Base-by-base conservation (phyloP, 2,329 filamentous ascomycete genomes). In the Sporothrix globosa region DNA sequence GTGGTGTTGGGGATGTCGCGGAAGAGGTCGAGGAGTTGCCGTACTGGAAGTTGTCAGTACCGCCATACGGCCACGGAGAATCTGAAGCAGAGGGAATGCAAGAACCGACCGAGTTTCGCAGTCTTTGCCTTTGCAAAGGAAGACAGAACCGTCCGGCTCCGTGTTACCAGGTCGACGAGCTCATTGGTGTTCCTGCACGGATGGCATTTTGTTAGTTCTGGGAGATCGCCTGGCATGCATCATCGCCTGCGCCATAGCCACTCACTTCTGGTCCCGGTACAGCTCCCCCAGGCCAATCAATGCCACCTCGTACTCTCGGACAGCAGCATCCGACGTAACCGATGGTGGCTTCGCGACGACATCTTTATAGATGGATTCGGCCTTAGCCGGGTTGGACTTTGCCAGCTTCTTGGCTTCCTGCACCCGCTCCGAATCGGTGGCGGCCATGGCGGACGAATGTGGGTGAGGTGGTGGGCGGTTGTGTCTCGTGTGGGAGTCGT, bases 101-200 rank as follows among this genome's bases (percentile, higher is more conserved):
- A 6, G 14, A 4, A 68, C 90, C 74, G 89, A 98, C 96, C 93
- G 73, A 99, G 86, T 83, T 99, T 99, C 70, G 96, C 92, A 44
- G 96, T 98, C 88, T 99, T 99, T 73, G 96, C 96, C 86, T 98
- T 97, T 74, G 96, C 96, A 81, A 99, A 98, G 74, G 92, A 96
- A 71, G 95, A 97, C 74, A 99, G 89, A 58, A 96, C 92, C 74
- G 92, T 91, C 78, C 95, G 89, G 81, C 93, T 97, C 80, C 92
- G 92, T 78, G 91, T 94, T 77, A 99, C 91, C 75, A 99, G 87
- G 77, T 93, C 90, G 73, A 96, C 92, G 72, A 99, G 89, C 77
- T 97, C 92, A 78, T 96, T 86, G 76, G 90, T 85, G 80, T 92
- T 92, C 82, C 91, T 93, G 73, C 0, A 53, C 39, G 60, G 1